phyloP scores from a whole-genome alignment of 163 green algal species.

The Chlorella variabilis region DNA sequence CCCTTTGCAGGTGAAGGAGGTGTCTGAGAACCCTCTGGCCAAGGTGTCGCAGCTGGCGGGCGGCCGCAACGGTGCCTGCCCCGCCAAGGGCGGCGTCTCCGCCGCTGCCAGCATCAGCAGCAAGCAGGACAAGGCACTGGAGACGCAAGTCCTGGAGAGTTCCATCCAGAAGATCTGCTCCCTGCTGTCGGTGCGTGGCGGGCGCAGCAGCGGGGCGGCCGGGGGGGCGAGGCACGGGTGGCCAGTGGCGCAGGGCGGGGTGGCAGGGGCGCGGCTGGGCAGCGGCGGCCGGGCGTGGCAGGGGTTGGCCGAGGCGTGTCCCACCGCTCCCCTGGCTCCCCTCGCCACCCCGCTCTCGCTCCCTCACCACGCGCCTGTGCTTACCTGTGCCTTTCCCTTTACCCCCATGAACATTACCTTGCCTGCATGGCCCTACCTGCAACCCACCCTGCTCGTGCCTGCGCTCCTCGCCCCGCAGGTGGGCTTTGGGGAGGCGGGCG shows the following conservation, averaged over 20 bases:
- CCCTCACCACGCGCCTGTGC: neutral
- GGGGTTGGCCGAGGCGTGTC: no score
- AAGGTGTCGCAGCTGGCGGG: conserved; percentile 26
- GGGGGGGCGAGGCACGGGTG: conserved; percentile 17
- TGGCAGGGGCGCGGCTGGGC: no score
- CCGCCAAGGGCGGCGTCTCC: neutral
- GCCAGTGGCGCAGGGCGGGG: no score
- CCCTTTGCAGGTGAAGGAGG: conserved; percentile 63
- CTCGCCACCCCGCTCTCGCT: neutral
- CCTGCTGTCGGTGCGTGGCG: conserved; percentile 78
- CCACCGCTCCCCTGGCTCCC: neutral
- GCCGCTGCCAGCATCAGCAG: neutral
- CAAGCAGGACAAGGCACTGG: conserved; percentile 58
- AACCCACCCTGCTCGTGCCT: neutral
- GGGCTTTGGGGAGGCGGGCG: conserved; percentile 92
- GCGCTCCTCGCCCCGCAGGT: conserved; percentile 3
- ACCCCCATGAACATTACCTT: no score
- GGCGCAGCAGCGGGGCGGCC: no score
- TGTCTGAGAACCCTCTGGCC: conserved; percentile 73
- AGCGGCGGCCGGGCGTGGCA: no score
- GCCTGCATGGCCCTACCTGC: neutral
- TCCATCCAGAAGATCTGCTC: conserved; percentile 91
- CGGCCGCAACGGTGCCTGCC: neutral
- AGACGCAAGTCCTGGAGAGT: conserved; percentile 91
- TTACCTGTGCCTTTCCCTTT: no score